phyloP scores from a whole-genome alignment of 2,329 filamentous ascomycete species.

The Anthostomella pinea region DNA sequence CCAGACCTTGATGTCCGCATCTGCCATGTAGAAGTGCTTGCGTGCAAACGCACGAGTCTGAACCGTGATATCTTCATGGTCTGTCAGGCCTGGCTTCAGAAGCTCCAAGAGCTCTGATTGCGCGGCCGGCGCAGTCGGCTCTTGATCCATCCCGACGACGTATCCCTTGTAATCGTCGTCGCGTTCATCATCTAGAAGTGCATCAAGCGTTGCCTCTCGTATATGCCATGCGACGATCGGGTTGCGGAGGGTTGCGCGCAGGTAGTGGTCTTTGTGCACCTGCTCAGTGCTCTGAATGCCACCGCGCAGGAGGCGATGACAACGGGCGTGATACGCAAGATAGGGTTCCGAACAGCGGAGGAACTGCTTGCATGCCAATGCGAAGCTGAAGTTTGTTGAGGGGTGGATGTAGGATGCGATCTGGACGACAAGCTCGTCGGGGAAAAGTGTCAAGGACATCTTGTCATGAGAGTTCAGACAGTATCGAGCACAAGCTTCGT shows the following conservation, averaged over 20 bases:
- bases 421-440: background rate
- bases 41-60: background rate
- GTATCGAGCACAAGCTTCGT: too few relatives aligned
- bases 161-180: too few relatives aligned
- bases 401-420: constrained; percentile 1
- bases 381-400: background rate
- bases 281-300: background rate
- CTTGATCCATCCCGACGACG: too few relatives aligned
- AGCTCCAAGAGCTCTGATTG: background rate
- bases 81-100: background rate
- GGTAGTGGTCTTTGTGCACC: background rate
- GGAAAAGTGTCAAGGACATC: too few relatives aligned
- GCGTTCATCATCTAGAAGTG: background rate
- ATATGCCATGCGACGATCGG: constrained; percentile 2
- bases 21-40: constrained; percentile 1
- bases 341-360: background rate
- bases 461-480: too few relatives aligned
- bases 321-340: background rate
- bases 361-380: background rate
- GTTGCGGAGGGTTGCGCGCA: background rate
- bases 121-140: too few relatives aligned
- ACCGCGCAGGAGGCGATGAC: background rate
- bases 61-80: background rate
- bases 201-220: background rate
- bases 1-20: constrained; percentile 1